phyloP scores from a whole-genome alignment of 225 moss, liverwort and hornwort species.

The Pleurozium schreberi region DNA sequence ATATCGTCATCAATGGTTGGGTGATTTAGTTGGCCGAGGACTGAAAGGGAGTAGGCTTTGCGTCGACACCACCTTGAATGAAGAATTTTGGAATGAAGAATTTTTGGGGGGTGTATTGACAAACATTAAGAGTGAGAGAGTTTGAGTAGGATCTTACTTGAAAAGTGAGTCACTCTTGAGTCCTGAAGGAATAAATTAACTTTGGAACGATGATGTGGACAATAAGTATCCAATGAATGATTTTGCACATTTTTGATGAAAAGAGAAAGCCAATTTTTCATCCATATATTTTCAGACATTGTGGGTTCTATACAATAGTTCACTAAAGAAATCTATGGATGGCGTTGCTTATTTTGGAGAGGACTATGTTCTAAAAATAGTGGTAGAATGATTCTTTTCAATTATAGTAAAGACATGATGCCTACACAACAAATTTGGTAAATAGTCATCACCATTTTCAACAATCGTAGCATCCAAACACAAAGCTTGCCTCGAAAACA shows the following conservation, averaged over 20 bases:
- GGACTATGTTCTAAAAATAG: not conserved
- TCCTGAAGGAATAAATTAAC: too few species aligned
- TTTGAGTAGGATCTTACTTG: not conserved
- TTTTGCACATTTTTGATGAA: accelerated
- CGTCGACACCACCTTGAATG: not conserved
- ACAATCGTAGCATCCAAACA: accelerated
- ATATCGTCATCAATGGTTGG: not conserved
- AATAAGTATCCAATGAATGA: not conserved
- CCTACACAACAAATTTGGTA: not conserved
- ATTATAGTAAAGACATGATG: accelerated
- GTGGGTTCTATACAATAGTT: accelerated
- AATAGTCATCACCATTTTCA: not conserved
- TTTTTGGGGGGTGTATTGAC: not conserved
- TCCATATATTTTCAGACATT: accelerated
- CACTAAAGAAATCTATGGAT: accelerated
- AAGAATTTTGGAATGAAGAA: not conserved
- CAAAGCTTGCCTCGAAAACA: not conserved
- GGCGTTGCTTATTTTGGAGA: not conserved
- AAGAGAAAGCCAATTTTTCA: not conserved
- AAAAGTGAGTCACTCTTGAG: accelerated
- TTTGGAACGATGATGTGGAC: accelerated
- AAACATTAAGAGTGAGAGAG: not conserved
- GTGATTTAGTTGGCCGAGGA: not conserved
- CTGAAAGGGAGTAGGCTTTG: not conserved
- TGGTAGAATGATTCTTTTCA: not conserved